Conservation (phyloP, 129 eudicot genomes). For the Tanacetum coccineum region DNA sequence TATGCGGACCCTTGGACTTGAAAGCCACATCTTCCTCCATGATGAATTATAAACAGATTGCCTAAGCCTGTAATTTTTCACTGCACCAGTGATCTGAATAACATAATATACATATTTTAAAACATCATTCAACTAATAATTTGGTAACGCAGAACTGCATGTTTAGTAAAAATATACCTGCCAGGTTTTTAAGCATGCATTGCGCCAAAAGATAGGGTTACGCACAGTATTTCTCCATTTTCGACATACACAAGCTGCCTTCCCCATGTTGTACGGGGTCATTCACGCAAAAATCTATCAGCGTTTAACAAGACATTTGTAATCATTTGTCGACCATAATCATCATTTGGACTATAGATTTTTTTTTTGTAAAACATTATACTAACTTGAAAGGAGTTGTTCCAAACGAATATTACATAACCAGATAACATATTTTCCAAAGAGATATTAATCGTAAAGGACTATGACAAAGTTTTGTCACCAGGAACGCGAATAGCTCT, state of each 20-base stretch:
- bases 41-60: conserved; percentile 79
- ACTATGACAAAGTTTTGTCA: too few relatives aligned
- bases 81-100: conserved; percentile 57
- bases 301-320: conserved; percentile 5
- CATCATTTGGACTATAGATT: background rate
- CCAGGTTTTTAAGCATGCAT: conserved; percentile 95
- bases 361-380: background rate
- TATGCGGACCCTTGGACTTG: conserved; percentile 81
- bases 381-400: background rate
- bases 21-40: conserved; percentile 99
- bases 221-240: conserved; percentile 93
- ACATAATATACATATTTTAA: background rate
- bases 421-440: background rate
- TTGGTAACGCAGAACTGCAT: conserved; percentile 7
- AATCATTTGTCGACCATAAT: background rate
- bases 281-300: conserved; percentile 81
- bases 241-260: conserved; percentile 94
- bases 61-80: conserved; percentile 76
- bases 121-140: conserved; percentile 1
- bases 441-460: background rate
- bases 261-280: conserved; percentile 82
- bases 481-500: too few relatives aligned
- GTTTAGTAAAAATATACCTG: conserved; percentile 44
- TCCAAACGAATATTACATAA: conserved; percentile 1
- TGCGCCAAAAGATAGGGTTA: conserved; percentile 93